A percentile compares a stretch with the other conserved stretches of the same genome.
Evolutionary conservation across 2,329 filamentous ascomycete genomes (phyloP).

Genomic region (Nemania bipapillata): DNA sequence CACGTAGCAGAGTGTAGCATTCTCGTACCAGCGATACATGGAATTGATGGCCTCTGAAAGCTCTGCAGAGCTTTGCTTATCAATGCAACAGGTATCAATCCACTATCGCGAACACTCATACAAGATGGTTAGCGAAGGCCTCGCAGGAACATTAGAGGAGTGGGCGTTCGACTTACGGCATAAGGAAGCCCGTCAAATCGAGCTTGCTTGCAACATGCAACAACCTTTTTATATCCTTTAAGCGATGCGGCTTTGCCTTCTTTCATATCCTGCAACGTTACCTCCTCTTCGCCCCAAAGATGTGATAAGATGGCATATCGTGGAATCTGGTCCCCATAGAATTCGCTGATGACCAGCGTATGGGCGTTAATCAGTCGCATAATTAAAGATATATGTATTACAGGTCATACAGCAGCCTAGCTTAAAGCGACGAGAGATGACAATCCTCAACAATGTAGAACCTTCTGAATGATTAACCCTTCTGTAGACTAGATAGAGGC

Average conservation of each 20-base stretch:
- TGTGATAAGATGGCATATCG: slow-evolving; percentile 28
- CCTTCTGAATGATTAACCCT: no score
- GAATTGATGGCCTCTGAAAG: background rate
- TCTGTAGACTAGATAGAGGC: no score
- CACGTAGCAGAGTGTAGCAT: slow-evolving; percentile 26
- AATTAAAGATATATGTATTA: background rate
- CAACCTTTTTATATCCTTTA: slow-evolving; percentile 8
- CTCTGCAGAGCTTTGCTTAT: background rate
- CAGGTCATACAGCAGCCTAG: background rate
- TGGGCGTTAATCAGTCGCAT: slow-evolving; percentile 23
- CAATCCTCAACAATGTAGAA: background rate
- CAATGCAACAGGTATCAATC: background rate
- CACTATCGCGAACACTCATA: slow-evolving; percentile 12
- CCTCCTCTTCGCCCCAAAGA: slow-evolving; percentile 29
- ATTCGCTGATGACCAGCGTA: slow-evolving; percentile 11
- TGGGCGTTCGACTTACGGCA: background rate
- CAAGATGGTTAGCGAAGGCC: slow-evolving; percentile 1
- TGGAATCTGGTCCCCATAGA: slow-evolving; percentile 1
- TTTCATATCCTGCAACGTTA: slow-evolving; percentile 27
- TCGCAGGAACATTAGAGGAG: background rate
- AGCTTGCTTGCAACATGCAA: slow-evolving; percentile 10
- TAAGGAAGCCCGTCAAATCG: slow-evolving; percentile 14
- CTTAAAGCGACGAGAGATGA: background rate
- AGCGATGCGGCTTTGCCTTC: slow-evolving; percentile 12
- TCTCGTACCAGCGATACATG: slow-evolving; percentile 18